Evolutionary conservation across 169 alveolate genomes (phyloP), one percentile per base, ranked within the genome.

Genomic region (Besnoitia besnoiti): DNA sequence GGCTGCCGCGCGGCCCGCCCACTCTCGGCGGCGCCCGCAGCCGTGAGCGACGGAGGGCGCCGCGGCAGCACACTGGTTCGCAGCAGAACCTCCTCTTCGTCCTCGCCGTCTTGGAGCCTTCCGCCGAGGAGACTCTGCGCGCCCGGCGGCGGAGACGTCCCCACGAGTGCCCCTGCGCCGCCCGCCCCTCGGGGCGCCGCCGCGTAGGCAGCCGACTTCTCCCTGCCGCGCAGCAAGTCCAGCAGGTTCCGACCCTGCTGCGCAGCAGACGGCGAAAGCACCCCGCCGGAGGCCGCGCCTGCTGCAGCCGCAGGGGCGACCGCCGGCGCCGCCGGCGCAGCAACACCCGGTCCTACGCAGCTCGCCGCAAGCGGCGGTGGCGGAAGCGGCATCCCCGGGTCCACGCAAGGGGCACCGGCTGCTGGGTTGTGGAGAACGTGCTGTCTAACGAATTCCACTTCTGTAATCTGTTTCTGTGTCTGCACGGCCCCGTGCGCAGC

Each of bases 51-150:
- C n/a, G n/a, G n/a, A 33, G 73, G n/a, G 27, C 73, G 73, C 16
- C 73, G 0, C 73, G 73, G 73, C 73, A 55, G 73, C 73, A 55
- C 73, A 55, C 73, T 55, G 16, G 73, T 55, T 27, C 73, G 73
- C 73, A 55, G 73, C 73, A 55, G 0, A 0, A 55, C 73, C 27
- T 55, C 73, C 3, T 55, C 73, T 3, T 55, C 73, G 21, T 55
- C 73, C 3, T 55, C 73, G 27, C 27, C 73, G n/a, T n/a, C n/a
- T n/a, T n/a, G n/a, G n/a, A n/a, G n/a, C n/a, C n/a, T 0, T 50
- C 73, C 73, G 30, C 0, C 16, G 10, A 55, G 35, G 0, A 4
- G 30, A 21, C 5, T 55, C 73, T 55, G 73, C 0, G 21, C 8
- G 35, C n/a, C n/a, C n/a, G n/a, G n/a, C n/a, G n/a, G n/a, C n/a